A percentile compares a stretch with the other conserved stretches of the same genome.
Evolutionary conservation across 2,329 filamentous ascomycete species (phyloP).

Genomic region (Cryphonectria japonica): DNA sequence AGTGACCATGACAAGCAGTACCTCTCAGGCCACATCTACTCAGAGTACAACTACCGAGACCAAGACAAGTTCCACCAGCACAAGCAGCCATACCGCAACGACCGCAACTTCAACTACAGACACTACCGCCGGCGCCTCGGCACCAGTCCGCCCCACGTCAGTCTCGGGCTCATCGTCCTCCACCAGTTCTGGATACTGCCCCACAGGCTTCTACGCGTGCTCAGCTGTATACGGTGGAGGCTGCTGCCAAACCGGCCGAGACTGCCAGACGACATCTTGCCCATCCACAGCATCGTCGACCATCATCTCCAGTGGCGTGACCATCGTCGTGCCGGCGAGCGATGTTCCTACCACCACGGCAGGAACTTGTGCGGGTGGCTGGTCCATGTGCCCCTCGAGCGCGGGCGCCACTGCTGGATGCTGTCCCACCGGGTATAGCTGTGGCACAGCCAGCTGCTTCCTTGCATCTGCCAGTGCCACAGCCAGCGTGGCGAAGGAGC

Average conservation of each 20-base stretch:
- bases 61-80: constrained; percentile 40
- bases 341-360: constrained; percentile 49
- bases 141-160: constrained; percentile 53
- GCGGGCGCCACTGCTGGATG: constrained; percentile 74
- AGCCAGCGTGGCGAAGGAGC: constrained; percentile 59
- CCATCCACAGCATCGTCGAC: constrained; percentile 64
- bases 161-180: constrained; percentile 38
- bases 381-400: constrained; percentile 69
- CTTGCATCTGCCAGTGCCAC: constrained; percentile 56
- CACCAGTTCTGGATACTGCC: constrained; percentile 62
- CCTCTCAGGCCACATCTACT: constrained; percentile 38
- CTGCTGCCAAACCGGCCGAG: constrained; percentile 85
- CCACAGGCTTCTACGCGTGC: constrained; percentile 91
- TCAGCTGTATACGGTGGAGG: constrained; percentile 79
- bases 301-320: constrained; percentile 69
- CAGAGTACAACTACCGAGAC: constrained; percentile 43
- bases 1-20: constrained; percentile 36
- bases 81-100: constrained; percentile 3
- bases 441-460: constrained; percentile 74
- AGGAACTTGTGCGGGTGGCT: constrained; percentile 72
- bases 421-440: constrained; percentile 77
- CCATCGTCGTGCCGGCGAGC: constrained; percentile 67
- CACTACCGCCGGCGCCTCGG: constrained; percentile 40
- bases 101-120: constrained; percentile 40
- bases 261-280: constrained; percentile 83